Conservation (phyloP, 2,329 filamentous ascomycete genomes). For the Chaetomium olivaceum region DNA sequence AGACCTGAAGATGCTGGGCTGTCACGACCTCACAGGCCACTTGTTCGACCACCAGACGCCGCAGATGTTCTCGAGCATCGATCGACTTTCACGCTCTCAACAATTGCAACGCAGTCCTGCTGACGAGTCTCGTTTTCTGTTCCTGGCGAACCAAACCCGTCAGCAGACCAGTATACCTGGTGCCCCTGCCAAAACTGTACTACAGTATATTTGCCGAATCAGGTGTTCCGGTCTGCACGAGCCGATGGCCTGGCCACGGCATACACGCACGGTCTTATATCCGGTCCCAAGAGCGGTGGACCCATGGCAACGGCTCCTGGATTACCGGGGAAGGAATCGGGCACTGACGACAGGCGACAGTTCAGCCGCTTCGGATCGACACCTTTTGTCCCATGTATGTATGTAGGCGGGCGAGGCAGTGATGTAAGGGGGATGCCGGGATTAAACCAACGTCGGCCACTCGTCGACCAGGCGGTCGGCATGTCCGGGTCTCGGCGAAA, state of each 20-base stretch:
- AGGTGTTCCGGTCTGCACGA: slow-evolving; percentile 18
- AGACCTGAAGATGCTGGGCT: slow-evolving; percentile 2
- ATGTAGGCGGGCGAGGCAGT: background rate
- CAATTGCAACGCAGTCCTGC: slow-evolving; percentile 21
- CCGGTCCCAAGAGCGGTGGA: slow-evolving; percentile 14
- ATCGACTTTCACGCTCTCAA: slow-evolving; percentile 14
- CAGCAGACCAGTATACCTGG: slow-evolving; percentile 25
- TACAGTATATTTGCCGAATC: slow-evolving; percentile 22
- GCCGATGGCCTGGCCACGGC: background rate
- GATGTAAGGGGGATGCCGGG: slow-evolving; percentile 6
- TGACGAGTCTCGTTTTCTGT: slow-evolving; percentile 23
- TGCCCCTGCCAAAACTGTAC: slow-evolving; percentile 13
- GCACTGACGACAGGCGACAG: slow-evolving; percentile 13
- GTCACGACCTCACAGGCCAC: slow-evolving; percentile 1
- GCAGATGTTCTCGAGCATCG: slow-evolving; percentile 12
- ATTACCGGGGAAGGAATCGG: slow-evolving; percentile 10
- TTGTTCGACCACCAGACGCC: background rate
- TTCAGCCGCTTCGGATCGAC: slow-evolving; percentile 22
- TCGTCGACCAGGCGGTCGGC: background rate
- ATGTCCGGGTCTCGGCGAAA: background rate
- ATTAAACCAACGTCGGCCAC: background rate
- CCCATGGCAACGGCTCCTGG: slow-evolving; percentile 4
- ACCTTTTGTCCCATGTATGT: background rate
- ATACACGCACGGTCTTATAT: slow-evolving; percentile 11
- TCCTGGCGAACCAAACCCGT: slow-evolving; percentile 28